phyloP scores from a whole-genome alignment of 2,329 filamentous ascomycete genomes.

The Aspergillus udagawae region DNA sequence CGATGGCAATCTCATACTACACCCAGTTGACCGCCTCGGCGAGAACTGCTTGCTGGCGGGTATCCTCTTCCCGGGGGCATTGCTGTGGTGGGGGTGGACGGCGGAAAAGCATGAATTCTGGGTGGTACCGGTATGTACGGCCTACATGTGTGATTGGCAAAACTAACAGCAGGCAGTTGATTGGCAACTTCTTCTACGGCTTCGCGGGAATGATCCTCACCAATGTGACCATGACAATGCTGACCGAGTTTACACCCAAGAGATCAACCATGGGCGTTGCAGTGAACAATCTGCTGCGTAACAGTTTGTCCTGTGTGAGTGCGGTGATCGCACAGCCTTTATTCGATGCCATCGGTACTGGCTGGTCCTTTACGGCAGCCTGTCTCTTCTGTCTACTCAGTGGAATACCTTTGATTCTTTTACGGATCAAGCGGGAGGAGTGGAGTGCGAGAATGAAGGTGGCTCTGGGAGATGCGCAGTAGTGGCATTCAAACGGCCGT shows the following conservation, averaged over 20 bases:
- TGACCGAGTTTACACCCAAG: slow-evolving; percentile 43
- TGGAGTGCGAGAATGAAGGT: slow-evolving; percentile 2
- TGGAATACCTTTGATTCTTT: slow-evolving; percentile 5
- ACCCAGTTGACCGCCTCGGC: slow-evolving; percentile 37
- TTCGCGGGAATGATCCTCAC: slow-evolving; percentile 37
- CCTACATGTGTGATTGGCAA: neutral
- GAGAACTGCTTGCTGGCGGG: slow-evolving; percentile 37
- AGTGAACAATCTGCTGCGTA: slow-evolving; percentile 40
- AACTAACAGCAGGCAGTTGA: slow-evolving; percentile 1
- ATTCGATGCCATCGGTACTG: slow-evolving; percentile 38
- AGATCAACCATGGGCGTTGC: slow-evolving; percentile 37
- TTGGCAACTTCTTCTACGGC: slow-evolving; percentile 29
- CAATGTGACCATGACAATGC: slow-evolving; percentile 35
- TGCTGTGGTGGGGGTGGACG: slow-evolving; percentile 39
- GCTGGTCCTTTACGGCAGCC: slow-evolving; percentile 36
- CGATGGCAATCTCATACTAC: slow-evolving; percentile 30
- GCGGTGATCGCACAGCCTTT: slow-evolving; percentile 35
- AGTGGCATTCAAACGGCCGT: slow-evolving; percentile 43
- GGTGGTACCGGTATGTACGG: slow-evolving; percentile 16
- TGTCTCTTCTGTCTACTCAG: slow-evolving; percentile 3
- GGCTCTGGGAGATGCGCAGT: neutral
- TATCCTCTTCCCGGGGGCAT: slow-evolving; percentile 28
- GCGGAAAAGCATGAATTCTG: slow-evolving; percentile 26
- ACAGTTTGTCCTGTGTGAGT: slow-evolving; percentile 38
- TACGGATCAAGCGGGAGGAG: slow-evolving; percentile 3